phyloP scores from a whole-genome alignment of 495 filamentous ascomycete genomes.

The Chaetomium fimeti region DNA sequence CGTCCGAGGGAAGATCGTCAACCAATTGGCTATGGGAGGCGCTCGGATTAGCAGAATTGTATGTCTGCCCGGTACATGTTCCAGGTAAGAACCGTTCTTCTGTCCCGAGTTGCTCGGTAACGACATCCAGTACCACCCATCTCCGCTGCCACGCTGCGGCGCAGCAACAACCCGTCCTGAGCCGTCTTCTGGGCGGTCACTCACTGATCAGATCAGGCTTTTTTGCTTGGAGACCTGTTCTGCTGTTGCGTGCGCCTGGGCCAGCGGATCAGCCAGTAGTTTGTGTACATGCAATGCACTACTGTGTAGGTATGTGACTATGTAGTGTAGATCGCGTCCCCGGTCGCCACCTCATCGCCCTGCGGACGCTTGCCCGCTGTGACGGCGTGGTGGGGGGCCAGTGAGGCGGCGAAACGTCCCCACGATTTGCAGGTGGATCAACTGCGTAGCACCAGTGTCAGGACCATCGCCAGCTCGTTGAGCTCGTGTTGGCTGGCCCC shows the following conservation, averaged over 20 bases:
- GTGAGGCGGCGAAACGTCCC: slow-evolving; percentile 2
- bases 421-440: slow-evolving; percentile 8
- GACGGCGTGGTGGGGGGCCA: neutral
- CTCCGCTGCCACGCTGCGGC: slow-evolving; percentile 16
- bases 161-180: neutral
- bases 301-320: too few relatives aligned
- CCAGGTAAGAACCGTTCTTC: neutral
- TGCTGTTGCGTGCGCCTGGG: neutral
- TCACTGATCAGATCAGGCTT: neutral
- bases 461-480: neutral
- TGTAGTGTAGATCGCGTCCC: slow-evolving; percentile 1
- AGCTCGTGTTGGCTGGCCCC: slow-evolving; percentile 12
- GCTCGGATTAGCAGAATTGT: neutral
- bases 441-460: slow-evolving; percentile 13
- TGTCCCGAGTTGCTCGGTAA: slow-evolving; percentile 14
- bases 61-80: too few relatives aligned
- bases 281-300: too few relatives aligned
- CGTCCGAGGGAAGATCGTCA: neutral
- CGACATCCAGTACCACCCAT: neutral
- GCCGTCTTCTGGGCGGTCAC: neutral
- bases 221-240: neutral
- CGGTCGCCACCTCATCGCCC: slow-evolving; percentile 1
- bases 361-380: neutral
- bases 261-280: slow-evolving; percentile 6
- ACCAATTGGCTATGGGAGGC: neutral